phyloP scores from a whole-genome alignment of 352 stramenopile genomes.

The Pythium pyrilobum region DNA sequence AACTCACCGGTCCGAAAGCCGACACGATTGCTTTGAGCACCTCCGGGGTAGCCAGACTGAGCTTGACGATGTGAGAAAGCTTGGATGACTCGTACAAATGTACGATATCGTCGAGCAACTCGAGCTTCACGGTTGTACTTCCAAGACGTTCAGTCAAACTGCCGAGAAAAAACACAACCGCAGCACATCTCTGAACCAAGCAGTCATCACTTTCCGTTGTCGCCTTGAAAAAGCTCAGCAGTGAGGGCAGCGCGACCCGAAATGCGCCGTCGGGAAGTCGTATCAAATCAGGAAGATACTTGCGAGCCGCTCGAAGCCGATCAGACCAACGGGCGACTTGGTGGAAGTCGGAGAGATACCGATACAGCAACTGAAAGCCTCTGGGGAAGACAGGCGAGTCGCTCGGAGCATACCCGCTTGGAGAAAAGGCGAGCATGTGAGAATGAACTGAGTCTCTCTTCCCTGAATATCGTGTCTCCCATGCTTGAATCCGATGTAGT shows the following conservation, averaged over 20 bases:
- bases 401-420: not conserved
- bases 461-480: not conserved
- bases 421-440: conserved; percentile 2
- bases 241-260: conserved; percentile 39
- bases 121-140: conserved; percentile 15
- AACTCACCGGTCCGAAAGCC: conserved; percentile 34
- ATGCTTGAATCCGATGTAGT: conserved; percentile 13
- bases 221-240: conserved; percentile 50
- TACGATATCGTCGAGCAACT: conserved; percentile 43
- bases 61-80: conserved; percentile 29
- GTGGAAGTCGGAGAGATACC: conserved; percentile 42
- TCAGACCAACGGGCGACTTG: conserved; percentile 31
- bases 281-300: conserved; percentile 30
- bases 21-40: conserved; percentile 27
- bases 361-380: conserved; percentile 39
- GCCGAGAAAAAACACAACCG: conserved; percentile 57
- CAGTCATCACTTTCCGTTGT: conserved; percentile 28
- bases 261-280: conserved; percentile 42
- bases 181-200: conserved; percentile 40
- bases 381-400: conserved; percentile 30
- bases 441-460: not conserved
- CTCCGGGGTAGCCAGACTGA: conserved; percentile 42
- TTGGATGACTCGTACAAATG: conserved; percentile 54
- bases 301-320: conserved; percentile 27
- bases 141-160: conserved; percentile 39